Evolutionary conservation across 192 early-diverging fungal species (phyloP), one percentile per base, ranked within the genome.

Genomic region (Dissophora ornata): DNA sequence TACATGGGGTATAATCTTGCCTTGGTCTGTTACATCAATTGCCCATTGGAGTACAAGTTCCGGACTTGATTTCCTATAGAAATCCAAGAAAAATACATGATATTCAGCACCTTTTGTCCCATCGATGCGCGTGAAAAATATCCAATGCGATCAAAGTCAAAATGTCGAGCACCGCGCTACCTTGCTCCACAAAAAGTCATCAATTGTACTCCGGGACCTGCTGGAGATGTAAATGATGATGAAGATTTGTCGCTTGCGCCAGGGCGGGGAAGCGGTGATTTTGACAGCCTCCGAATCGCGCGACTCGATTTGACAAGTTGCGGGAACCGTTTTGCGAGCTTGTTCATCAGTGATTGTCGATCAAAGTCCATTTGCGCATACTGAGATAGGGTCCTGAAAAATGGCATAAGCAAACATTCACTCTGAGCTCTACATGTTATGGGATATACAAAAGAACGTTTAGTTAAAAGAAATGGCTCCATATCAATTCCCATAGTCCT

Each of bases 351-450:
- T 18, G 21, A 25, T 22, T 47, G 42, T n/a, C 73, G 63, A 42
- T 67, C 73, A 25, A 56, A 32, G 58, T 77, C 73, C 58, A 77
- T 62, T 38, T 77, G 73, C 6, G 64, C 73, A 34, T 77, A 77
- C 18, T 62, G 57, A 2, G 50, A 41, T 18, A 77, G 36, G 0
- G 53, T 49, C 47, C 44, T 21, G 21, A 77, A 77, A 25, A 77
- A 77, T 26, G 58, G 73, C 11, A 77, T 40, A 3, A 77, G 53
- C 25, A 54, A 24, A 1, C 60, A 60, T 30, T 66, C 46, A 2
- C 21, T 38, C 15, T 71, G 29, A 0, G 38, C 54, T 33, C 66
- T 68, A 42, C 18, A 40, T 21, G 22, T 13, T 8, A 40, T 15
- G 19, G 29, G 50, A 52, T 6, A 13, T 51, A 38, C 41, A 15